phyloP scores from a whole-genome alignment of 2,329 filamentous ascomycete species.

The Fusarium pseudoanthophilum region DNA sequence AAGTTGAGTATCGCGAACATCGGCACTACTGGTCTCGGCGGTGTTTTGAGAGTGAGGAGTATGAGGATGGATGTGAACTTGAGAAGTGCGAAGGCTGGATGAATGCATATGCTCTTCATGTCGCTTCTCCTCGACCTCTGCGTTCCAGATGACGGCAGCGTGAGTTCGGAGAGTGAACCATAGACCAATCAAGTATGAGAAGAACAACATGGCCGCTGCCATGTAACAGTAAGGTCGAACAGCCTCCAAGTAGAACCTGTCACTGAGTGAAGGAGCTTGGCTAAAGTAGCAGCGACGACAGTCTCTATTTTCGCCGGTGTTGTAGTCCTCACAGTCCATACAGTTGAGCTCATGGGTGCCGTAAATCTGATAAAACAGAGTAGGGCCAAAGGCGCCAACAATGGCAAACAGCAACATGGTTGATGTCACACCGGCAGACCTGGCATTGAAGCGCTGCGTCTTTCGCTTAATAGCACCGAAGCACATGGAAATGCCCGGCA shows the following conservation, averaged over 20 bases:
- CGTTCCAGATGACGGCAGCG: conserved; percentile 96
- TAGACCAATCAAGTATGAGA: conserved; percentile 92
- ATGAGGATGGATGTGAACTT: conserved; percentile 47
- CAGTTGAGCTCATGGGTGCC: conserved; percentile 97
- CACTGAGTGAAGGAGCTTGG: conserved; percentile 83
- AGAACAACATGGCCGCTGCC: conserved; percentile 83
- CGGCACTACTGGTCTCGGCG: conserved; percentile 63
- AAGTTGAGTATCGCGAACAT: conserved; percentile 86
- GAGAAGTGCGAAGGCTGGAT: conserved; percentile 49
- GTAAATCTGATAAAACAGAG: conserved; percentile 98
- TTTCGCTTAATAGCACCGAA: conserved; percentile 98
- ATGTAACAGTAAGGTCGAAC: conserved; percentile 95
- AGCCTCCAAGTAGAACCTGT: conserved; percentile 89
- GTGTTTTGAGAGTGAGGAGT: conserved; percentile 55
- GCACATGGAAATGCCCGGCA: conserved; percentile 97
- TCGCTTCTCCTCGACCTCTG: conserved; percentile 81
- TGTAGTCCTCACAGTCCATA: conserved; percentile 67
- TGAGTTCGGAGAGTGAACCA: conserved; percentile 97
- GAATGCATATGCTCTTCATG: conserved; percentile 62
- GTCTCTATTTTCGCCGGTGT: conserved; percentile 65
- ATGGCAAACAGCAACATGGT: conserved; percentile 98
- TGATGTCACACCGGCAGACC: conserved; percentile 93
- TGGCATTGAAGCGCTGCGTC: conserved; percentile 97
- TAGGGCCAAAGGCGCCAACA: conserved; percentile 94
- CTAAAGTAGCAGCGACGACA: conserved; percentile 95